phyloP scores from a whole-genome alignment of 2,329 filamentous ascomycete species.

The Chaetothyriales sp. region DNA sequence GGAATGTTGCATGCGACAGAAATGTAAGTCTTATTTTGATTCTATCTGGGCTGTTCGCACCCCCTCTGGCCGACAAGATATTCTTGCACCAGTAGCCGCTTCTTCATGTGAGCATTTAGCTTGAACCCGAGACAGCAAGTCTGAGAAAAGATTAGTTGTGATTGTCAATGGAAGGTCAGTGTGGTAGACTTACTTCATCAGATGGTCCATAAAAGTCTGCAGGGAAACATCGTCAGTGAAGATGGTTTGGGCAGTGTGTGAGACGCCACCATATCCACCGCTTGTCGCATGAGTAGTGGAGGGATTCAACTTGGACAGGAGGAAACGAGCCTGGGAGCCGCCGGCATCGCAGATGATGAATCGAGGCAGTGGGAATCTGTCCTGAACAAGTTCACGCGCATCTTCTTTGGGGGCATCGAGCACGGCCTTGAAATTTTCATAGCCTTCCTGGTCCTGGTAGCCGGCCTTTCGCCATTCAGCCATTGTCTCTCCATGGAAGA shows the following conservation, averaged over 20 bases:
- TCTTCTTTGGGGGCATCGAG: slow-evolving; percentile 93
- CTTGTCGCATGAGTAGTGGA: slow-evolving; percentile 83
- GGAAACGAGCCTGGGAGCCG: slow-evolving; percentile 90
- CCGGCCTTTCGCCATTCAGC: slow-evolving; percentile 96
- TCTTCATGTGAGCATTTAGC: slow-evolving; percentile 19
- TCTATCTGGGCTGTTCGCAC: neutral
- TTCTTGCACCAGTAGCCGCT: neutral
- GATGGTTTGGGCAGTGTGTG: slow-evolving; percentile 87
- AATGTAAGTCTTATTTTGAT: neutral
- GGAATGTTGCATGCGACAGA: no score
- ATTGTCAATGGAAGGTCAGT: neutral
- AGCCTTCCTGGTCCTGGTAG: slow-evolving; percentile 95
- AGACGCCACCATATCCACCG: slow-evolving; percentile 76
- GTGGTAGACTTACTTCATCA: slow-evolving; percentile 71
- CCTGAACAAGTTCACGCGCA: slow-evolving; percentile 87
- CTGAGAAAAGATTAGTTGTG: slow-evolving; percentile 23
- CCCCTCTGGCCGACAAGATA: neutral
- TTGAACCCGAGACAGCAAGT: slow-evolving; percentile 37
- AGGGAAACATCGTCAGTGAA: slow-evolving; percentile 97
- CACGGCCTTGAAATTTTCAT: slow-evolving; percentile 82
- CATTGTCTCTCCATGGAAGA: slow-evolving; percentile 96
- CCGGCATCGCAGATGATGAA: slow-evolving; percentile 99
- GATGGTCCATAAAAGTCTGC: slow-evolving; percentile 97
- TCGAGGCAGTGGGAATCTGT: slow-evolving; percentile 91
- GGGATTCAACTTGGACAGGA: slow-evolving; percentile 92